A percentile compares a stretch with the other conserved stretches of the same genome.
phyloP scores from a whole-genome alignment of 306 rosid species.

The Lotus japonicus region DNA sequence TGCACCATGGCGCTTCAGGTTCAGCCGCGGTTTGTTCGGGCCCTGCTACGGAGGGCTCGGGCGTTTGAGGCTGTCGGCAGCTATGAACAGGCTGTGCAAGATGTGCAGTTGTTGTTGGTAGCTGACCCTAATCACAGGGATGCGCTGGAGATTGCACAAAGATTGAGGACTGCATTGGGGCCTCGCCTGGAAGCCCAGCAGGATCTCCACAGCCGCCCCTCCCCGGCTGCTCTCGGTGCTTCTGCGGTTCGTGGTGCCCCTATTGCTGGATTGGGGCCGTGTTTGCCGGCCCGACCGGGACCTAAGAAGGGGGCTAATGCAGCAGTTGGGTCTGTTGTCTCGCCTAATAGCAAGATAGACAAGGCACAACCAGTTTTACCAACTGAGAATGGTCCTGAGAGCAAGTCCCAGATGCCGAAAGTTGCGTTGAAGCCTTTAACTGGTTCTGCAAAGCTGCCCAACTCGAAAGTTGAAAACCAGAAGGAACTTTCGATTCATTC shows the following conservation, averaged over 20 bases:
- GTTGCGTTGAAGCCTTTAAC: slow-evolving; percentile 61
- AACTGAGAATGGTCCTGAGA: slow-evolving; percentile 57
- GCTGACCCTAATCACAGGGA: slow-evolving; percentile 69
- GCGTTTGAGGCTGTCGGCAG: slow-evolving; percentile 80
- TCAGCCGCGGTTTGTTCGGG: slow-evolving; percentile 73
- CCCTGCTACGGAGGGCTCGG: slow-evolving; percentile 81
- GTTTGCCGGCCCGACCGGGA: slow-evolving; percentile 67
- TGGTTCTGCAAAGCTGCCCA: slow-evolving; percentile 39
- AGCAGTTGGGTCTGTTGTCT: slow-evolving; percentile 28
- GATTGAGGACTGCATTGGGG: slow-evolving; percentile 67
- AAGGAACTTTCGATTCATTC: slow-evolving; percentile 41
- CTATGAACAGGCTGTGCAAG: slow-evolving; percentile 80
- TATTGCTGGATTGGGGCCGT: slow-evolving; percentile 78
- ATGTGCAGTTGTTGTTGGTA: slow-evolving; percentile 67
- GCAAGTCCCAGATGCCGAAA: slow-evolving; percentile 49
- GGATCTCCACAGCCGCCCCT: slow-evolving; percentile 98
- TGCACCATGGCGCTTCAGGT: slow-evolving; percentile 91
- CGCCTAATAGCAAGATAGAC: slow-evolving; percentile 46
- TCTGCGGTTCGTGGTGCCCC: slow-evolving; percentile 96
- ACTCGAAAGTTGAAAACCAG: slow-evolving; percentile 28
- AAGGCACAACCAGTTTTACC: slow-evolving; percentile 41
- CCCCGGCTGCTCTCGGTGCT: slow-evolving; percentile 98
- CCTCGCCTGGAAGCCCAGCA: slow-evolving; percentile 85
- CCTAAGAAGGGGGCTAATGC: slow-evolving; percentile 48
- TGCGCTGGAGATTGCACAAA: slow-evolving; percentile 78